Evolutionary conservation across 2,329 filamentous ascomycete genomes (phyloP).

Genomic region (Clarireedia hainanense): DNA sequence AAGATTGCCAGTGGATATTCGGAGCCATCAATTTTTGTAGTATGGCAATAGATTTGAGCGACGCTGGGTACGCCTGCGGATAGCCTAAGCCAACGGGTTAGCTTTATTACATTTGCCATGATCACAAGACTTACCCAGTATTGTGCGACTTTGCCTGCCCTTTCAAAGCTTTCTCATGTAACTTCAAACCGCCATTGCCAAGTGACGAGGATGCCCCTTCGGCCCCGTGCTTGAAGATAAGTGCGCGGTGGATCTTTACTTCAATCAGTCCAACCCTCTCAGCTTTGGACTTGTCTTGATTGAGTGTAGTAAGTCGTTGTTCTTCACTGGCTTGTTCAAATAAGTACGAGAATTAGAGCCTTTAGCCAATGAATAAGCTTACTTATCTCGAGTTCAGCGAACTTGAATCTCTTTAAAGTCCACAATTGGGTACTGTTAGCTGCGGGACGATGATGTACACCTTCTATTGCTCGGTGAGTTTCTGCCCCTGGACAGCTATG

Average conservation of each 20-base stretch:
- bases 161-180: conserved; percentile 7
- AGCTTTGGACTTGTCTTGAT: neutral
- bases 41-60: fast-evolving
- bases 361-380: neutral
- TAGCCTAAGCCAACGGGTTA: neutral
- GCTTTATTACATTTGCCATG: neutral
- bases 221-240: neutral
- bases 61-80: neutral
- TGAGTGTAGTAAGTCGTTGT: neutral
- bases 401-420: neutral
- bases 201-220: too few relatives aligned
- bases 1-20: conserved; percentile 3
- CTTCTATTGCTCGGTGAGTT: neutral
- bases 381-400: conserved; percentile 1
- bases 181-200: neutral
- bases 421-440: too few relatives aligned
- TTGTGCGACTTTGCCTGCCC: conserved; percentile 1
- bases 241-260: neutral
- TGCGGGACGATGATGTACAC: too few relatives aligned
- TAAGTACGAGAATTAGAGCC: neutral
- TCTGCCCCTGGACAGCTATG: neutral
- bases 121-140: neutral
- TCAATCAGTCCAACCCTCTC: conserved; percentile 1
- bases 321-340: neutral
- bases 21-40: neutral